A percentile compares a stretch with the other conserved stretches of the same genome.
Evolutionary conservation across 192 early-diverging fungal genomes (phyloP).

Genomic region (Podila verticillata): DNA sequence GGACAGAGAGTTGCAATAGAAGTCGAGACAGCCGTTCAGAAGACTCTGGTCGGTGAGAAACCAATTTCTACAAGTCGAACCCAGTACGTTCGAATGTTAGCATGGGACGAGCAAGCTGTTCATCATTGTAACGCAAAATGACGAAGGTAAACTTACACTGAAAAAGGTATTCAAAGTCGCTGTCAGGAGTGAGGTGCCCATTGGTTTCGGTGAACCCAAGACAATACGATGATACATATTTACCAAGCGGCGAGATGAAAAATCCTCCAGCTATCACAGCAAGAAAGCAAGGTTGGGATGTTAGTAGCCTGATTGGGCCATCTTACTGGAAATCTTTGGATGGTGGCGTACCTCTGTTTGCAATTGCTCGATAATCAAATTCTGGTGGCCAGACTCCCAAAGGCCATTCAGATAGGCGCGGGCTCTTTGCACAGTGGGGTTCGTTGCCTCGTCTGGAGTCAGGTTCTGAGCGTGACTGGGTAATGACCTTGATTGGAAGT

Average conservation of each 20-base stretch:
- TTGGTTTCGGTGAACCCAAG: conserved; percentile 22
- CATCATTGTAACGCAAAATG: neutral
- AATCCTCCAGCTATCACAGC: conserved; percentile 15
- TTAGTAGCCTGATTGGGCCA: too few species aligned
- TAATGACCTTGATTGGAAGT: conserved; percentile 13
- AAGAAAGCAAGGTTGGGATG: neutral
- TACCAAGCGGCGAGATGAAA: conserved; percentile 15
- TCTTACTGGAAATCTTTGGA: neutral
- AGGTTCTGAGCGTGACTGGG: conserved; percentile 5
- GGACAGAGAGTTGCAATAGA: conserved; percentile 48
- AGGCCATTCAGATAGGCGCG: conserved; percentile 27
- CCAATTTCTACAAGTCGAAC: conserved; percentile 40
- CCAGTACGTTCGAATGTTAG: neutral
- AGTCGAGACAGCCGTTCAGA: conserved; percentile 50
- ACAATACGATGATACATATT: conserved; percentile 35
- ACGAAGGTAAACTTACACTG: conserved; percentile 21
- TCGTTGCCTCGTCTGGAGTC: conserved; percentile 15
- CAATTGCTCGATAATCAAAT: conserved; percentile 19
- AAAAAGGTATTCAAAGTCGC: conserved; percentile 58
- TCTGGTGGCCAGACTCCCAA: conserved; percentile 27
- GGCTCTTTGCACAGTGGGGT: conserved; percentile 11
- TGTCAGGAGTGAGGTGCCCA: conserved; percentile 48
- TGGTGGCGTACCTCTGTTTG: conserved; percentile 21
- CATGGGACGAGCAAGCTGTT: neutral
- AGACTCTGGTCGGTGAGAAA: conserved; percentile 39